Evolutionary conservation across 345 rosid genomes (phyloP).

Genomic region (Raphanus sativus): DNA sequence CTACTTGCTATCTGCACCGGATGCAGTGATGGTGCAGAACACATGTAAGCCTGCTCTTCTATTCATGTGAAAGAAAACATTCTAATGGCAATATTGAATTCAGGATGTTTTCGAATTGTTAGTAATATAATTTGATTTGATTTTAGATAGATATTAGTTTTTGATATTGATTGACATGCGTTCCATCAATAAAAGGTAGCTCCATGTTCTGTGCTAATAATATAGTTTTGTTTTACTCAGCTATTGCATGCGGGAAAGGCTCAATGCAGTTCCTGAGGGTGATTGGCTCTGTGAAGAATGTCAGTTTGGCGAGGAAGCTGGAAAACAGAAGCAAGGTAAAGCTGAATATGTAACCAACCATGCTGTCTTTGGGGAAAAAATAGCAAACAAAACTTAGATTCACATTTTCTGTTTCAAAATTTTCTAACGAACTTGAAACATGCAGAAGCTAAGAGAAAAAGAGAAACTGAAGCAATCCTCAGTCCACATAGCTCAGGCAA

Average conservation of each 20-base stretch:
- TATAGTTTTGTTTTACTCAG: constrained; percentile 46
- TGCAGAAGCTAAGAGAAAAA: constrained; percentile 57
- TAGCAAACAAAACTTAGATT: neutral
- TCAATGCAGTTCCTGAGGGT: constrained; percentile 77
- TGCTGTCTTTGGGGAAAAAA: neutral
- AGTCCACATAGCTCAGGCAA: constrained; percentile 47
- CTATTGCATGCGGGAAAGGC: constrained; percentile 96
- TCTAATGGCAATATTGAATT: constrained; percentile 12
- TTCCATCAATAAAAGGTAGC: constrained; percentile 7
- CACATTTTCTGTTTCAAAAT: constrained; percentile 13
- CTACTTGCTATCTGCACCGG: constrained; percentile 86
- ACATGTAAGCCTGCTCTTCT: constrained; percentile 68
- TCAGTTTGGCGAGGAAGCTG: constrained; percentile 67
- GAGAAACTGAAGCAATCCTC: constrained; percentile 37
- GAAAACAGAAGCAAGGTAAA: constrained; percentile 68
- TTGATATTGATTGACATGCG: constrained; percentile 6
- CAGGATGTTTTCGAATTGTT: constrained; percentile 9
- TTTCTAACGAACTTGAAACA: constrained; percentile 41
- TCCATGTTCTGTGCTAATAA: constrained; percentile 14
- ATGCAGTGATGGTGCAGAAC: constrained; percentile 99
- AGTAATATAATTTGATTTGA: neutral
- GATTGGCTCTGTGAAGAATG: constrained; percentile 99
- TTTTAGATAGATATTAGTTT: neutral
- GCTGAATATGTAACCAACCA: constrained; percentile 12
- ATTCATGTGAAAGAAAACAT: constrained; percentile 15